These are phyloP conservation scores for Pyricularia grisea DNA, from an alignment of 2,329 filamentous ascomycete species.

Conservation along the genomic window DNA sequence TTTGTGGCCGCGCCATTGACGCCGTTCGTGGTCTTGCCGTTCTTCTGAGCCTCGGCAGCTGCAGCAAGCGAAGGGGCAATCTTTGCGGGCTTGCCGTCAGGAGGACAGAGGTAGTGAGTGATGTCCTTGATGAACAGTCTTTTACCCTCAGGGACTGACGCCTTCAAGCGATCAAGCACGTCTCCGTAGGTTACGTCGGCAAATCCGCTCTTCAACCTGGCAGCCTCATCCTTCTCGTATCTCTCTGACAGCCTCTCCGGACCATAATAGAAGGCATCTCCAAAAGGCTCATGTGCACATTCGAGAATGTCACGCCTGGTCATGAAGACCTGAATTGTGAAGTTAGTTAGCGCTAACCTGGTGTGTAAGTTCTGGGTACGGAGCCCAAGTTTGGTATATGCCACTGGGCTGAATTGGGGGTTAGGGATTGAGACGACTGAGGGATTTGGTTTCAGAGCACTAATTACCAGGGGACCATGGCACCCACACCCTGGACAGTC, in stretches of 20 bases:
- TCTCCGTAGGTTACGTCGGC: slow-evolving; percentile 62
- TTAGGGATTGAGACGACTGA: background rate
- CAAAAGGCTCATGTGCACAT: slow-evolving; percentile 92
- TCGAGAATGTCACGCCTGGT: slow-evolving; percentile 72
- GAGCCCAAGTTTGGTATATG: background rate
- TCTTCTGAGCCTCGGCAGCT: slow-evolving; percentile 30
- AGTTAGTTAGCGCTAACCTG: background rate
- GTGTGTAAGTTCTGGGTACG: background rate
- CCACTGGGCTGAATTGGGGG: background rate
- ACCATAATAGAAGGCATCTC: slow-evolving; percentile 92
- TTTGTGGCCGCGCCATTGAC: slow-evolving; percentile 13
- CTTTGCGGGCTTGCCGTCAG: slow-evolving; percentile 54
- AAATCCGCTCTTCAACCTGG: slow-evolving; percentile 54
- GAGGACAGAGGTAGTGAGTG: slow-evolving; percentile 80
- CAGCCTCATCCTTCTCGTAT: slow-evolving; percentile 58
- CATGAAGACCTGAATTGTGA: slow-evolving; percentile 73
- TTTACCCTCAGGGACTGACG: slow-evolving; percentile 44
- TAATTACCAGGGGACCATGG: background rate
- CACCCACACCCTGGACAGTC: background rate
- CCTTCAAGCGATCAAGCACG: slow-evolving; percentile 52
- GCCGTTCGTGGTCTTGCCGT: slow-evolving; percentile 15
- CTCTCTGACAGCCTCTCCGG: slow-evolving; percentile 76
- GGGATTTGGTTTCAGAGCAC: background rate
- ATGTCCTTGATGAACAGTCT: slow-evolving; percentile 98
- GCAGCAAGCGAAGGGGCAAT: slow-evolving; percentile 71